Base-by-base conservation (phyloP, 768 basidiomycete species). In the Kwoniella newhampshirensis region DNA sequence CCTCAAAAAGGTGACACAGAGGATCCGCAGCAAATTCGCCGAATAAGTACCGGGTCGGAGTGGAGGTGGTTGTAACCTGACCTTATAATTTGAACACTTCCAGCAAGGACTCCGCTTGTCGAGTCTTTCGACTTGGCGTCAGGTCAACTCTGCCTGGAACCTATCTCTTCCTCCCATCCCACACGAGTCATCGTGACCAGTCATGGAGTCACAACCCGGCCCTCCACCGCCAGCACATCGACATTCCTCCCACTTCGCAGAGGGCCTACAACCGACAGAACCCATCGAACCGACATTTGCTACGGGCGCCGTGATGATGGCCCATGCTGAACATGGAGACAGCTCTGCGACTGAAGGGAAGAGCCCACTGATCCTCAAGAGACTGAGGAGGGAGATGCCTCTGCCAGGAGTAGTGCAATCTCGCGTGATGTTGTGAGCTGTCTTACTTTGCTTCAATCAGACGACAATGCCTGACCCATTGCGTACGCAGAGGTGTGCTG, bases 391-490 rank as follows among this genome's bases (percentile, higher is more conserved):
- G 47, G 62, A 61, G 7, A 46, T 49, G 32, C 57, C 57, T 21
- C 30, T 62, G 21, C 62, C 62, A 18, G 49, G 60, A 13, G 50
- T 51, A 44, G 40, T 25, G 0, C 21, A 54, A n/a, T n/a, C 49
- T 3, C 30, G 25, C 8, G 15, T 51, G 26, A 68, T 68, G 66
- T 13, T 68, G 66, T 64, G 35, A 60, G 59, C 12, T 28, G 12
- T 12, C 18, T 17, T 35, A 15, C 25, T 27, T 21, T 13, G 43
- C n/a, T 13, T 11, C 25, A 42, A 43, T 12, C 4, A 17, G 15
- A 43, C 7, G 20, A 4, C 30, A n/a, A n/a, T 2, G 25, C 21
- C 35, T 11, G 28, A 48, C 15, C 39, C 32, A 36, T 12, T 56
- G 12, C 48, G 53, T 18, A 21, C 30, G 12, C n/a, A 64, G 68